A percentile compares a stretch with the other conserved stretches of the same genome.
These are phyloP conservation scores for Ascoidea rubescens DNA, from an alignment of 805 yeast genomes.

Conservation along the genomic window DNA sequence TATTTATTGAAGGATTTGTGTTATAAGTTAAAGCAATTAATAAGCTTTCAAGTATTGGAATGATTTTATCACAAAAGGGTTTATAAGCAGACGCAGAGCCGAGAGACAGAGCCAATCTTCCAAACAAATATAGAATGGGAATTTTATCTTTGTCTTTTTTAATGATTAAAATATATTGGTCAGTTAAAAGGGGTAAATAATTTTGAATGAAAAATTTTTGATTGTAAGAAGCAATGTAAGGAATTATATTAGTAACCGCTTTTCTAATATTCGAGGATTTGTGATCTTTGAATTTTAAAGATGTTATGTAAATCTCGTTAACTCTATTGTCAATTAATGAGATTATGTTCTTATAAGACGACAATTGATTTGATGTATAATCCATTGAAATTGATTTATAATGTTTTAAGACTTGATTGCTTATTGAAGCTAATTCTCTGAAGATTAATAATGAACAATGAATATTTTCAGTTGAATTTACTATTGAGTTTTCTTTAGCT, in stretches of 20 bases:
- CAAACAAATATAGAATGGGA: constrained; percentile 67
- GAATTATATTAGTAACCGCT: constrained; percentile 75
- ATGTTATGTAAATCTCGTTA: constrained; percentile 5
- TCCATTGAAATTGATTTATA: not conserved
- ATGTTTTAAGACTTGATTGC: not conserved
- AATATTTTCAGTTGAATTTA: constrained; percentile 4
- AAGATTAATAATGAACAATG: constrained; percentile 8
- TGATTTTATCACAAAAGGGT: not conserved
- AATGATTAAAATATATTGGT: constrained; percentile 64
- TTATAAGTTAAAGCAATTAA: constrained; percentile 1
- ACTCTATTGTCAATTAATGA: constrained; percentile 3
- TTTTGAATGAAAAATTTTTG: constrained; percentile 62
- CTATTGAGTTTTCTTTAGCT: constrained; percentile 5
- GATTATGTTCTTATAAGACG: not conserved
- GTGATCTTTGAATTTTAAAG: constrained; percentile 52
- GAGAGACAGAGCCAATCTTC: constrained; percentile 48
- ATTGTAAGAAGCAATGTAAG: constrained; percentile 69
- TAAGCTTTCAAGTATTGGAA: constrained; percentile 5
- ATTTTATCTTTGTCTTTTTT: constrained; percentile 67
- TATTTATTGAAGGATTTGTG: not conserved
- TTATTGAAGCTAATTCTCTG: constrained; percentile 4
- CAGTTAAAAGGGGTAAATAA: constrained; percentile 67
- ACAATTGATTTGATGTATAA: not conserved
- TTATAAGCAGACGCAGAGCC: constrained; percentile 14
- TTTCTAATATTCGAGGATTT: constrained; percentile 62